Base-by-base conservation (phyloP, 345 rosid species). In the Pistacia integerrima region DNA sequence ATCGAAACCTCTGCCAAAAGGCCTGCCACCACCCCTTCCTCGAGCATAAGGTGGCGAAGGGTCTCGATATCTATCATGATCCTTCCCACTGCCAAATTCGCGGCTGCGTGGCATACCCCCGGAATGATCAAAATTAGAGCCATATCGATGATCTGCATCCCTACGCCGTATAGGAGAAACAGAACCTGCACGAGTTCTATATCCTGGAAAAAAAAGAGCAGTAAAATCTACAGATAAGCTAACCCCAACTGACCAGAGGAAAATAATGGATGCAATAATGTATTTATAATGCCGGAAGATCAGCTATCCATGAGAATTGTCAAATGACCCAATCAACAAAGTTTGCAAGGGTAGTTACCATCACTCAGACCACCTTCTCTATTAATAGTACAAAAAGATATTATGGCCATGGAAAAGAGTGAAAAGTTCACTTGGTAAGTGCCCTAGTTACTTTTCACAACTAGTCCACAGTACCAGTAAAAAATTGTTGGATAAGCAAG, bases 161-260 rank as follows among this genome's bases (percentile, higher is more conserved):
- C 87, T 84, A 67, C 79, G 90, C 64, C 83, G 93, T 38, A 72
- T 60, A 78, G 98, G 97, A 77, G 99, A 89, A 79, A 84, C 84
- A 81, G 97, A 93, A 83, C 92, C 92, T 84, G 90, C 89, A 78
- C 78, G 92, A 79, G 81, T 80, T 86, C 93, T 88, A 87, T 88
- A 84, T 70, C 98, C 97, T 90, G 94, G 82, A 85, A 82, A 56
- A 49, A 49, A 82, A 44, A 79, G 75, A 78, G 70, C 78, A 83
- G 81, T 64, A 74, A 73, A 77, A 67, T 67, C 86, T 63, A 76
- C 58, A 36, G 75, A 72, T 79, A 80, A 87, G 80, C 78, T 82
- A 77, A 66, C 74, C 74, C 77, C 62, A 38, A 65, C 18, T 41
- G 33, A 67, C 17, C 20, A 64, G 70, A 14, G 67, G 35, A 79